These are phyloP conservation scores for Ascochyta rabiei DNA, from an alignment of 2,329 filamentous ascomycete genomes.

Conservation along the genomic window DNA sequence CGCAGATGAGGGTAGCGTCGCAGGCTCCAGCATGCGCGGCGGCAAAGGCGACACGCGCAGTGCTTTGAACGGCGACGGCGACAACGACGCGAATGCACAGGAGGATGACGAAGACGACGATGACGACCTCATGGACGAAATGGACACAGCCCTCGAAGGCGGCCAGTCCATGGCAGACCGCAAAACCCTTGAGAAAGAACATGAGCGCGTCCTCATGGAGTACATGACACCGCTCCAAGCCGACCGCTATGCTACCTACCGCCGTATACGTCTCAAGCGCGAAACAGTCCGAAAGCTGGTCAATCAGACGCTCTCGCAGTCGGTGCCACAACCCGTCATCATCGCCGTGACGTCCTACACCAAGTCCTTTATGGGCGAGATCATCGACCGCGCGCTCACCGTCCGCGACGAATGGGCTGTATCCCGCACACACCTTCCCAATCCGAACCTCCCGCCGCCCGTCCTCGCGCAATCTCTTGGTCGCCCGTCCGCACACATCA, in stretches of 20 bases:
- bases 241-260: constrained; percentile 73
- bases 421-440: constrained; percentile 48
- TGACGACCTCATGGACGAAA: constrained; percentile 55
- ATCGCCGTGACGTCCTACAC: constrained; percentile 77
- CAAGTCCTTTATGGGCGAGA: constrained; percentile 77
- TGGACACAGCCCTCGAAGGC: constrained; percentile 54
- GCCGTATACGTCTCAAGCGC: constrained; percentile 70
- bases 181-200: constrained; percentile 70
- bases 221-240: constrained; percentile 71
- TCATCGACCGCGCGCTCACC: constrained; percentile 73
- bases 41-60: constrained; percentile 39
- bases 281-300: constrained; percentile 75
- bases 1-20: constrained; percentile 41
- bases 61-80: constrained; percentile 49
- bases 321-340: constrained; percentile 74
- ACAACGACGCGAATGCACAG: constrained; percentile 62
- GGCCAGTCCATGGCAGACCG: constrained; percentile 62
- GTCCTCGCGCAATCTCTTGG: constrained; percentile 37
- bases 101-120: constrained; percentile 65
- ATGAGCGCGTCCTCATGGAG: constrained; percentile 66
- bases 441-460: constrained; percentile 31
- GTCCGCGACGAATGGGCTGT: constrained; percentile 75
- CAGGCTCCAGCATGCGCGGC: constrained; percentile 43
- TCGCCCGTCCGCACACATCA: constrained; percentile 39
- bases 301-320: constrained; percentile 81